These are phyloP conservation scores for Marasmius fiardii DNA, from an alignment of 1,284 basidiomycete species.

Conservation along the genomic window DNA sequence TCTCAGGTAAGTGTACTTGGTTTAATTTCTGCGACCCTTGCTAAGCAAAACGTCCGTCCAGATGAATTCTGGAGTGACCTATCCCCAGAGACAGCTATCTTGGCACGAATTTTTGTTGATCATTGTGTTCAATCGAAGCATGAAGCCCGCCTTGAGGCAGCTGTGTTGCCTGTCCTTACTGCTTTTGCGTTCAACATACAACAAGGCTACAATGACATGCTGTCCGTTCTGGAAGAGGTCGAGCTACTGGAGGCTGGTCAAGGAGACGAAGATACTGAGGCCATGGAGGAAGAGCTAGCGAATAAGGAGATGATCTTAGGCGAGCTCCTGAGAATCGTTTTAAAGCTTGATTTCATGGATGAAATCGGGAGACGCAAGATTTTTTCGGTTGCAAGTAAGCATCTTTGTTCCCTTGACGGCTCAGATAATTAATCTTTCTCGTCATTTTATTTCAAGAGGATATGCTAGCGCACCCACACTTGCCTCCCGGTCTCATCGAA, in stretches of 20 bases:
- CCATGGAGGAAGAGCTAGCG: constrained; percentile 53
- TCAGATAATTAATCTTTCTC: neutral
- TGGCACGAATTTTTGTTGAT: constrained; percentile 84
- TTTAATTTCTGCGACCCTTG: neutral
- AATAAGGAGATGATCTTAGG: constrained; percentile 76
- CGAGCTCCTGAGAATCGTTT: constrained; percentile 79
- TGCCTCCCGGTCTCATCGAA: constrained; percentile 80
- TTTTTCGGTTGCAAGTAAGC: constrained; percentile 82
- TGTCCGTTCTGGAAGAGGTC: constrained; percentile 45
- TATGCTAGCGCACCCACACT: constrained; percentile 80
- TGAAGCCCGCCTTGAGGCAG: constrained; percentile 67
- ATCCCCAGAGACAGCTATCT: constrained; percentile 80
- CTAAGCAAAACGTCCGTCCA: constrained; percentile 21
- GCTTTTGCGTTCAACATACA: constrained; percentile 87
- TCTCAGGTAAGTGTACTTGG: constrained; percentile 54
- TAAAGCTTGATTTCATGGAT: constrained; percentile 90
- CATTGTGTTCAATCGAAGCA: constrained; percentile 69
- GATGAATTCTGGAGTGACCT: constrained; percentile 78
- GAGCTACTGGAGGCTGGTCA: constrained; percentile 36
- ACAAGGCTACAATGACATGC: constrained; percentile 71
- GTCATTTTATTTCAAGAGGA: constrained; percentile 47
- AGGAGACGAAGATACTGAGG: constrained; percentile 42
- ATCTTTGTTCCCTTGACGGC: neutral
- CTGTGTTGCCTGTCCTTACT: constrained; percentile 82
- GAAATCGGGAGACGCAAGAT: constrained; percentile 94